Evolutionary conservation across 768 basidiomycete species (phyloP).

Genomic region (Lactarius akahatsu): DNA sequence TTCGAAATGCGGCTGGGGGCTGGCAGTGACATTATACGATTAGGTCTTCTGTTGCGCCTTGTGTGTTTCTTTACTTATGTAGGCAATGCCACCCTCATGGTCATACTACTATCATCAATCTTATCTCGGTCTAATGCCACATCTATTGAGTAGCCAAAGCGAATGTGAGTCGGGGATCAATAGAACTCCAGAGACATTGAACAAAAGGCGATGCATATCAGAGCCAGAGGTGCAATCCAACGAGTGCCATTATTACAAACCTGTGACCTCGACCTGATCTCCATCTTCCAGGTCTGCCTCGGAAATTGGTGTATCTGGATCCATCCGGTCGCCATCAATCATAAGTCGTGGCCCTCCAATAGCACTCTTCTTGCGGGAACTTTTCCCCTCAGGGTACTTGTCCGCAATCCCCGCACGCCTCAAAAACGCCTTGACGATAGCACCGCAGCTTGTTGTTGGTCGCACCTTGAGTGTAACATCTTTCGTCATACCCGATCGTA

Average conservation of each 20-base stretch:
- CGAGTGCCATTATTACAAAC: constrained; percentile 13
- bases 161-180: background rate
- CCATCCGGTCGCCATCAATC: constrained; percentile 73
- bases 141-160: background rate
- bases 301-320: constrained; percentile 57
- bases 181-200: background rate
- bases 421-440: constrained; percentile 73
- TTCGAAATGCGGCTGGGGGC: constrained; percentile 66
- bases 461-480: constrained; percentile 68
- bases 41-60: constrained; percentile 7
- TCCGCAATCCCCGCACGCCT: constrained; percentile 62
- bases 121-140: constrained; percentile 19
- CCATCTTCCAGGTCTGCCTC: constrained; percentile 76
- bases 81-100: background rate
- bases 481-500: constrained; percentile 58
- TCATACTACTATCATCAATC: background rate
- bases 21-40: constrained; percentile 39
- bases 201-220: constrained; percentile 6
- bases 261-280: constrained; percentile 66
- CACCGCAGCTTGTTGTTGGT: constrained; percentile 70
- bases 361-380: constrained; percentile 32
- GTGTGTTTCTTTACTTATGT: constrained; percentile 9
- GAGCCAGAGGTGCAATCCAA: background rate
- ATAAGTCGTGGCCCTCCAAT: constrained; percentile 49
- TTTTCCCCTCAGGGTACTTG: constrained; percentile 46